A percentile compares a stretch with the other conserved stretches of the same genome.
These are phyloP conservation scores for Leersia perrieri DNA, from an alignment of 176 grass and related monocot genomes.

Conservation along the genomic window DNA sequence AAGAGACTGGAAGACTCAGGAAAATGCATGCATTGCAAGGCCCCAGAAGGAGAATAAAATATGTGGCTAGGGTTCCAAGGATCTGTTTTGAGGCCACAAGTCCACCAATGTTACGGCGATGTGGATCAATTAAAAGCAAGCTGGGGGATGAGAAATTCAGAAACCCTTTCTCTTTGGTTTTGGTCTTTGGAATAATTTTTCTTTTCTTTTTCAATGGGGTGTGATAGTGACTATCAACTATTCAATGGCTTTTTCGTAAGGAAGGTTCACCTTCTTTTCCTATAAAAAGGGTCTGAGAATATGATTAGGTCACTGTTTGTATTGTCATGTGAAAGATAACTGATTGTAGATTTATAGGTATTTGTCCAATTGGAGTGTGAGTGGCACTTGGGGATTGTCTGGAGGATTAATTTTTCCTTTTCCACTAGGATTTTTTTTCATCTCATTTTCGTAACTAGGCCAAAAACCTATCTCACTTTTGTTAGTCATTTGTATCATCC, in stretches of 20 bases:
- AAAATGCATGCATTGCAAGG: conserved; percentile 2
- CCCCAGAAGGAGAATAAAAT: conserved; percentile 24
- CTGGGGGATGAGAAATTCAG: not conserved
- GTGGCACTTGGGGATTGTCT: not conserved
- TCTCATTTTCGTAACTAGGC: not conserved
- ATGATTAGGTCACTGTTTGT: not conserved
- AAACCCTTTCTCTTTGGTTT: not conserved
- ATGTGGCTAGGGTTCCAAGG: conserved; percentile 26
- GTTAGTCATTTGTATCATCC: not conserved
- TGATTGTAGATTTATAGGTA: not conserved
- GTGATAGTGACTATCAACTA: not conserved
- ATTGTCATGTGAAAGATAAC: not conserved
- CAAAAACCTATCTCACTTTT: not conserved
- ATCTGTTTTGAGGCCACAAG: conserved; percentile 42
- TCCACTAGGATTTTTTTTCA: not conserved
- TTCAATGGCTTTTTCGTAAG: not conserved
- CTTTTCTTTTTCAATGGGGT: not conserved
- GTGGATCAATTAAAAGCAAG: not conserved
- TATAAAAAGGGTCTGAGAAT: not conserved
- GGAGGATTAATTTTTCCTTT: not conserved
- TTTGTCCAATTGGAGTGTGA: not conserved
- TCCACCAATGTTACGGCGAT: not conserved
- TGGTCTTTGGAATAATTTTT: not conserved
- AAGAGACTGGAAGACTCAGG: not conserved
- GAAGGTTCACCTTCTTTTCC: not conserved